Evolutionary conservation across 306 rosid species (phyloP).

Genomic region (Luffa acutangula): DNA sequence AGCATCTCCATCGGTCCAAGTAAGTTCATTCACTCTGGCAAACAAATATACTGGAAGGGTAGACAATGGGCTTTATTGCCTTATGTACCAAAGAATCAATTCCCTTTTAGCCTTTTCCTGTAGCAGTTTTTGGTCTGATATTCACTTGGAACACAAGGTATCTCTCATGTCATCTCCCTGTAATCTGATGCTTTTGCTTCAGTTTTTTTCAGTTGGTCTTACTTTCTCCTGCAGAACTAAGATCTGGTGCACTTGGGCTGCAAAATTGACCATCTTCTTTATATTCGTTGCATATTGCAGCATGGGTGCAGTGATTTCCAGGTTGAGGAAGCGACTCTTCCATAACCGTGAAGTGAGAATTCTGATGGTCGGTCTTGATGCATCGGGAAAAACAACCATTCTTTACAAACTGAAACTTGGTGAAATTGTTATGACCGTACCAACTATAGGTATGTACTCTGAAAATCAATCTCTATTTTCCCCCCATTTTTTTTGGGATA

Average conservation of each 20-base stretch:
- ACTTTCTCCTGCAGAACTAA: neutral
- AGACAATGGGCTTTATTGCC: neutral
- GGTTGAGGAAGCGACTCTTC: constrained; percentile 25
- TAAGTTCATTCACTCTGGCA: constrained; percentile 2
- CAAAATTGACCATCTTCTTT: neutral
- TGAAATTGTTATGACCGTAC: constrained; percentile 17
- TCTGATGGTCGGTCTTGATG: constrained; percentile 47
- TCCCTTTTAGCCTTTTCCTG: constrained; percentile 18
- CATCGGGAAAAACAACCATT: constrained; percentile 43
- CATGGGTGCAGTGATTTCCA: constrained; percentile 30
- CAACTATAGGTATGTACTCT: constrained; percentile 30
- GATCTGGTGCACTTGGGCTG: neutral
- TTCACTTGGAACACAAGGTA: constrained; percentile 21
- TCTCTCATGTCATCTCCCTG: constrained; percentile 2
- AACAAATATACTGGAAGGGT: constrained; percentile 1
- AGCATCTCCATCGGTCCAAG: constrained; percentile 1
- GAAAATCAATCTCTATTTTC: neutral
- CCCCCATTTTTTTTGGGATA: neutral
- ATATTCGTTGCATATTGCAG: neutral
- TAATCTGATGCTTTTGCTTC: neutral
- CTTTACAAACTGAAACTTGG: constrained; percentile 39
- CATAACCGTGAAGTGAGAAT: constrained; percentile 28
- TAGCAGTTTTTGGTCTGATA: constrained; percentile 3
- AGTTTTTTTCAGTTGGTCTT: neutral
- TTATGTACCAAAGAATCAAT: constrained; percentile 16